Base-by-base conservation (phyloP, 192 early-diverging fungal species). In the Coemansia sp. region DNA sequence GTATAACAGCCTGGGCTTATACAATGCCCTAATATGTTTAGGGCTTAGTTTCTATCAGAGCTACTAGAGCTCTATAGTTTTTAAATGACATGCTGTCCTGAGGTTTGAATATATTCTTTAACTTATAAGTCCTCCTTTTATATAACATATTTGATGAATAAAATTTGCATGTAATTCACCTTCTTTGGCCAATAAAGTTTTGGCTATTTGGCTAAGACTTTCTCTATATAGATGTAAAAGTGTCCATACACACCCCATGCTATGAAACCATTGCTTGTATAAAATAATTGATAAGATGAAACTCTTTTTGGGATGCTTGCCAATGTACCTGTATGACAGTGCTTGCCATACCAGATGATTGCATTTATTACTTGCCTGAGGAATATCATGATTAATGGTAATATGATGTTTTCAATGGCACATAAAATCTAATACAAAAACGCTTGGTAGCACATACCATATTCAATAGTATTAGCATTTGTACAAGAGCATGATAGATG, bases 341-440 rank as follows among this genome's bases (percentile, higher is more conserved):
- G 54, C 41, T 64, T 59, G 22, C 59, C 69, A 43, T 73, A 73
- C 11, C 45, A 39, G 2, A 70, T 23, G 1, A 79, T 37, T 0
- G 76, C 56, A 1, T 17, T 56, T 1, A 79, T 21, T 21, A 21
- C 21, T 48, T 66, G 50, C 12, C 57, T 43, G 19, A 66, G 60
- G 29, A 73, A 79, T 8, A 73, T 68, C 2, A 61, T 52, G 24
- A 72, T 78, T 1, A 78, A 51, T 22, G 69, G 75, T 5, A 72
- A 38, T 7, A 32, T 0, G 21, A 21, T 21, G n/a, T 21, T 21
- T 21, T 21, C 0, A 21, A 21, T 21, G 21, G 21, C 21, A 21
- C 0, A 0, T 21, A 21, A 21, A 0, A 21, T 21, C 21, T 21
- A 21, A 21, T 21, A 21, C 21, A 21, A 21, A 21, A 21, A 0